Evolutionary conservation across 805 yeast species (phyloP), one percentile per base, ranked within the genome.

Genomic region (Candida yuanshanica): DNA sequence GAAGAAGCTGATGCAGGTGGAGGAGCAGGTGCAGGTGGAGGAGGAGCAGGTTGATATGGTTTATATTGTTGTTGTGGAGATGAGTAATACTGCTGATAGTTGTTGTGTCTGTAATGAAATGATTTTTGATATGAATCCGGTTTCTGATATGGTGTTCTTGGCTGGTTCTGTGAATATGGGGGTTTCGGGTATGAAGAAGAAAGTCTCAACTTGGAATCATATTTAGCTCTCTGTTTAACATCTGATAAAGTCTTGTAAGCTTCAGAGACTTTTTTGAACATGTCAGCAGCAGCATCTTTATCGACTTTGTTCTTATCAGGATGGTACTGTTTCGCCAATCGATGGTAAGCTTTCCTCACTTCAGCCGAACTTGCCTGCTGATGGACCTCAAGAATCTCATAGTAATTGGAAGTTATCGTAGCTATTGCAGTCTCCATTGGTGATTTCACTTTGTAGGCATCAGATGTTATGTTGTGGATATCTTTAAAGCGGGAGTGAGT

Each of bases 271-370:
- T 37, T 39, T 42, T 62, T 56, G 56, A 68, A 68, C 31, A 46
- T 39, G 36, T 64, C 68, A 7, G 42, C 55, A 20, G 43, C 43
- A 7, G 26, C 31, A 4, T 46, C 58, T 8, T 40, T 42, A 35
- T 49, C 49, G 3, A 43, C 56, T 7, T 39, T 42, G 36, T 49
- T 50, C 48, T 64, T 65, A 46, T 75, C 80, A 5, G 80, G 80
- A 47, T 75, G 80, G 45, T 63, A 64, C 35, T 55, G 53, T 21
- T 58, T 48, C 40, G 73, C 68, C 35, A 70, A 48, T 38, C 59
- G 64, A 34, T 62, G 57, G 48, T 65, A 75, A 2, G 78, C 69
- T 35, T 53, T 58, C 38, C 51, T 55, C 38, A 66, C 55, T 32
- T 65, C 65, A 1, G 43, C 48, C 1, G 38, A 33, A 0, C 61